Conservation (phyloP, 371 early-diverging fungal species). For the Lichtheimia ramosa region DNA sequence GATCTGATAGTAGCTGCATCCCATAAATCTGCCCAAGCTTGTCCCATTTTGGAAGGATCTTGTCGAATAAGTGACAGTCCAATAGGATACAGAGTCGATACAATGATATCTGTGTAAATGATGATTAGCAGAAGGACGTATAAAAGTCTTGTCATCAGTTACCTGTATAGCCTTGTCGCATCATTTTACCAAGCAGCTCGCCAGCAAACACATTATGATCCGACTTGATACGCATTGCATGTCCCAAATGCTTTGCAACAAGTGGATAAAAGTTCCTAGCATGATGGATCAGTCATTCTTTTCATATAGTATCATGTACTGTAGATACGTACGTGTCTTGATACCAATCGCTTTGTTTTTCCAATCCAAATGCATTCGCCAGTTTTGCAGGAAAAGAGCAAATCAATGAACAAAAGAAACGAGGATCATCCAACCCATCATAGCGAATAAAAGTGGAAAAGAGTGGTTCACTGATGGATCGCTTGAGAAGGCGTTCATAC, state of each 20-base stretch:
- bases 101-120: conserved; percentile 8
- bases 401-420: conserved; percentile 24
- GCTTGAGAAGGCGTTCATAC: conserved; percentile 1
- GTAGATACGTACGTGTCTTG: conserved; percentile 6
- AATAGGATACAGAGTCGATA: conserved; percentile 23
- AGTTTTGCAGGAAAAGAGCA: conserved; percentile 35
- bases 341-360: conserved; percentile 14
- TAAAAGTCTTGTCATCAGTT: no score
- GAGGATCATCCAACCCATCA: not conserved
- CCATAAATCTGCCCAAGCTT: conserved; percentile 1
- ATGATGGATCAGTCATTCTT: not conserved
- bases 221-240: not conserved
- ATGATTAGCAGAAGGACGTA: no score
- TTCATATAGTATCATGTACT: not conserved
- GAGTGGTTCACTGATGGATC: not conserved
- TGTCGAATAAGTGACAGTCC: conserved; percentile 6
- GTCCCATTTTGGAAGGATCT: not conserved
- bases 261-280: conserved; percentile 8
- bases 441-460: not conserved
- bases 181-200: conserved; percentile 28
- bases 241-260: conserved; percentile 9
- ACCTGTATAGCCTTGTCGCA: conserved; percentile 24
- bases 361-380: conserved; percentile 28
- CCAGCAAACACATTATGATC: conserved; percentile 5
- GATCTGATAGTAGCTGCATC: not conserved